Percentiles rank a stretch among this genome's conserved stretches.
Conservation (phyloP, 2,329 filamentous ascomycete genomes). For the Botrytis hyacinthi region DNA sequence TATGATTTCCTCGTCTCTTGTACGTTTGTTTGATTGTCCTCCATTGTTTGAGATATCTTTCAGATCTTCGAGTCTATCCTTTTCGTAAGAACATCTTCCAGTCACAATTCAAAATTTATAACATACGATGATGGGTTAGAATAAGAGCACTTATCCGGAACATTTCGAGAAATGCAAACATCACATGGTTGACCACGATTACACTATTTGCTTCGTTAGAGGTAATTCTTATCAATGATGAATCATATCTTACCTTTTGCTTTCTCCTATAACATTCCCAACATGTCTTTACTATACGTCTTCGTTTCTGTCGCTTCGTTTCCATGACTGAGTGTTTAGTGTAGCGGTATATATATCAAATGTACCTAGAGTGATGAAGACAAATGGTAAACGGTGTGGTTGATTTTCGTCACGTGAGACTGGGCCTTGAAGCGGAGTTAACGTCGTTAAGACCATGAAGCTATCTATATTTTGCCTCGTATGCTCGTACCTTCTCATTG, state of each 20-base stretch:
- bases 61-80: background rate
- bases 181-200: slow-evolving; percentile 22
- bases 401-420: background rate
- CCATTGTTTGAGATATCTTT: background rate
- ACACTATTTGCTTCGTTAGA: slow-evolving; percentile 8
- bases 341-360: background rate
- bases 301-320: slow-evolving; percentile 44
- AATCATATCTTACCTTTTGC: slow-evolving; percentile 21
- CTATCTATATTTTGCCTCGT: background rate
- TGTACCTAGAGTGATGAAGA: slow-evolving; percentile 1
- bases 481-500: background rate
- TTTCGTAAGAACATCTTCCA: background rate
- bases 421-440: background rate
- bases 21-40: slow-evolving; percentile 41
- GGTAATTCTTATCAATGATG: background rate
- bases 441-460: background rate
- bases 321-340: background rate
- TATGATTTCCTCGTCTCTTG: slow-evolving; percentile 46
- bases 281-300: slow-evolving; percentile 58
- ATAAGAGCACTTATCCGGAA: slow-evolving; percentile 55
- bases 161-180: slow-evolving; percentile 36
- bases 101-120: slow-evolving; percentile 31
- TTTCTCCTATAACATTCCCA: slow-evolving; percentile 48
- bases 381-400: background rate
- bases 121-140: slow-evolving; percentile 55